Conservation (phyloP, 2,329 filamentous ascomycete species). For the Chalara sp. region DNA sequence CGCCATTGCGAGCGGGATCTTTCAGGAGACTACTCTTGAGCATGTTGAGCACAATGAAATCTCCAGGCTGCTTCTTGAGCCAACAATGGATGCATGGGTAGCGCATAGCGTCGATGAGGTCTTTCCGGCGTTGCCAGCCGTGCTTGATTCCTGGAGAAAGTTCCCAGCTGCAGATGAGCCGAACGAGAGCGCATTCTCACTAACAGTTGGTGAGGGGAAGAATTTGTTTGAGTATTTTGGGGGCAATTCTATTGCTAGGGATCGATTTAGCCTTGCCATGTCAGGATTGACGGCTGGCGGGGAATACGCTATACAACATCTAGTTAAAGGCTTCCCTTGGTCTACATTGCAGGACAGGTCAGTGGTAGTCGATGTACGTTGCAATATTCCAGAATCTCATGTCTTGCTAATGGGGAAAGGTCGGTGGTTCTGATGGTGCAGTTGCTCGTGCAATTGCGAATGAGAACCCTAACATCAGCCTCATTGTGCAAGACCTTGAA, state of each 20-base stretch:
- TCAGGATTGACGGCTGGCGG: neutral
- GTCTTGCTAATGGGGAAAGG: conserved; percentile 1
- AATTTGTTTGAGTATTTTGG: too few relatives aligned
- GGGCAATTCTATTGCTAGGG: too few relatives aligned
- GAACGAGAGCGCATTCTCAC: neutral
- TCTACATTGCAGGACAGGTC: neutral
- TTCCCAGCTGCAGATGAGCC: neutral
- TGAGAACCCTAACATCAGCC: conserved; percentile 16
- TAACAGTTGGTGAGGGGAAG: neutral
- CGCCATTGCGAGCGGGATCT: neutral
- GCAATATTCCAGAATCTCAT: neutral
- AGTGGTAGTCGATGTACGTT: neutral
- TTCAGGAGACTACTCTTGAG: neutral
- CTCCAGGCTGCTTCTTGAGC: neutral
- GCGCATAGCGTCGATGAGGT: neutral
- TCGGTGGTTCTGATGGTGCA: conserved; percentile 21
- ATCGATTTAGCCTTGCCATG: neutral
- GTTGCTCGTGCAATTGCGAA: conserved; percentile 17
- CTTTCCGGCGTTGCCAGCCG: too few relatives aligned
- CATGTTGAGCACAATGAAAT: neutral
- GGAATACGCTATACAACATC: neutral
- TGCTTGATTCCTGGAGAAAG: neutral
- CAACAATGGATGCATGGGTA: neutral
- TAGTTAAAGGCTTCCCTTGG: neutral
- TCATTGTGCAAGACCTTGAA: conserved; percentile 16